Evolutionary conservation across 306 rosid species (phyloP).

Genomic region (Pterocarpus macrocarpus): DNA sequence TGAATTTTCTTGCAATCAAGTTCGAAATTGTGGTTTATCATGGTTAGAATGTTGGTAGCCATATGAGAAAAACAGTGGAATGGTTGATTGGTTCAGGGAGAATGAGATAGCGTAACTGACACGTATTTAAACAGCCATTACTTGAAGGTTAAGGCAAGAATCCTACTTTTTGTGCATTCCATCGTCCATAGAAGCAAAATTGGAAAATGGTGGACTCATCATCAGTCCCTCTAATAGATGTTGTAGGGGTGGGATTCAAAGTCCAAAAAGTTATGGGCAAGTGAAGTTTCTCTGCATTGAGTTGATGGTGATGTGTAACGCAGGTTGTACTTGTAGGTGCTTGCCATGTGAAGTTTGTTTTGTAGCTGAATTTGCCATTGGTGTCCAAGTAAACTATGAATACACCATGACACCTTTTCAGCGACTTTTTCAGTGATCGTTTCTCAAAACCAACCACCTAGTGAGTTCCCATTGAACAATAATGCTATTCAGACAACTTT

Average conservation of each 20-base stretch:
- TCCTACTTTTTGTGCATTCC: slow-evolving; percentile 43
- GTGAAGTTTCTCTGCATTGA: slow-evolving; percentile 44
- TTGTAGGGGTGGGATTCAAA: background rate
- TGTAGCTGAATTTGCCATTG: slow-evolving; percentile 48
- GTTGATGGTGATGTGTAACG: slow-evolving; percentile 60
- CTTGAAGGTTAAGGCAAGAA: slow-evolving; percentile 62
- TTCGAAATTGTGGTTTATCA: slow-evolving; percentile 48
- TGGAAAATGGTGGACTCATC: slow-evolving; percentile 3
- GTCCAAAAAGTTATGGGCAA: slow-evolving; percentile 41
- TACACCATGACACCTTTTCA: slow-evolving; percentile 41
- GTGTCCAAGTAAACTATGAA: slow-evolving; percentile 66
- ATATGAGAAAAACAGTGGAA: slow-evolving; percentile 22
- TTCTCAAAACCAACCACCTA: slow-evolving; percentile 10
- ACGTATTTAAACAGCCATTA: slow-evolving; percentile 39
- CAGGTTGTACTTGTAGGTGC: slow-evolving; percentile 41
- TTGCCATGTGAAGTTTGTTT: slow-evolving; percentile 66
- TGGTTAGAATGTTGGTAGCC: slow-evolving; percentile 51
- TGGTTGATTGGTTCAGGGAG: background rate
- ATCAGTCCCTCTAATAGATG: background rate
- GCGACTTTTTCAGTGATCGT: slow-evolving; percentile 33
- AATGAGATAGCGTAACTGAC: background rate
- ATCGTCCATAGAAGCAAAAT: background rate
- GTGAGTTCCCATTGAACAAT: background rate
- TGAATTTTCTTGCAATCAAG: slow-evolving; percentile 67
- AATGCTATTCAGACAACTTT: background rate